phyloP scores from a whole-genome alignment of 495 filamentous ascomycete species.

The Pseudomonodictys pantanalensis region DNA sequence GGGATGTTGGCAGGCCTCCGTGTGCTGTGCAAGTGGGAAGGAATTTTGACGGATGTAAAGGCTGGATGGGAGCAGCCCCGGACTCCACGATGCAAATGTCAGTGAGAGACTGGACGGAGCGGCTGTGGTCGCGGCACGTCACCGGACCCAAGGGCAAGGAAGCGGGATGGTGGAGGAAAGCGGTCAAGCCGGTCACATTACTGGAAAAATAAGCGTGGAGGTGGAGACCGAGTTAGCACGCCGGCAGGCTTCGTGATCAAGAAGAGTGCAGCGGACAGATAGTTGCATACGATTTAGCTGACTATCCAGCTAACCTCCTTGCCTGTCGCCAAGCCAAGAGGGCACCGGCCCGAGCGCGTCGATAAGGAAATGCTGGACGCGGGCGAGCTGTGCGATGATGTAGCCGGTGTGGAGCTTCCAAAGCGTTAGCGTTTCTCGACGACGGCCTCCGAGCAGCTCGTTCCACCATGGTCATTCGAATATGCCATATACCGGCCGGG shows the following conservation, averaged over 20 bases:
- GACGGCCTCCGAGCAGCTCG: too few relatives aligned
- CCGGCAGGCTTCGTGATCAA: constrained; percentile 10
- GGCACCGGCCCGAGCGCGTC: not conserved
- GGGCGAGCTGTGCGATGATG: too few relatives aligned
- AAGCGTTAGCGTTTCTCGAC: too few relatives aligned
- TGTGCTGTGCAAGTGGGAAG: constrained; percentile 42
- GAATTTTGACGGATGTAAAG: constrained; percentile 59
- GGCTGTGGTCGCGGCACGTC: constrained; percentile 23
- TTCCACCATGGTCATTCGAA: too few relatives aligned
- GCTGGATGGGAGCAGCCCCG: constrained; percentile 51
- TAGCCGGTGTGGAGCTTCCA: not conserved
- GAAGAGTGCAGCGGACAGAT: not conserved
- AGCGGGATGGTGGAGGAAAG: constrained; percentile 8
- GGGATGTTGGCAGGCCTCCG: constrained; percentile 54
- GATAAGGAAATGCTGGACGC: not conserved
- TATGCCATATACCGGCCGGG: too few relatives aligned
- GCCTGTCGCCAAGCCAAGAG: not conserved
- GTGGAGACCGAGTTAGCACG: constrained; percentile 4
- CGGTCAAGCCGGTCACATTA: constrained; percentile 29
- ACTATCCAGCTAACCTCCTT: not conserved
- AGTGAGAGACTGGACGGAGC: constrained; percentile 6
- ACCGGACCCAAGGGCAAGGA: constrained; percentile 22
- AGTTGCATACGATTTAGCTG: constrained; percentile 1
- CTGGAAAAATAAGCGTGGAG: constrained; percentile 9
- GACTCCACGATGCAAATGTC: constrained; percentile 25